Evolutionary conservation across 768 basidiomycete species (phyloP), one percentile per base, ranked within the genome.

Genomic region (Russula compacta): DNA sequence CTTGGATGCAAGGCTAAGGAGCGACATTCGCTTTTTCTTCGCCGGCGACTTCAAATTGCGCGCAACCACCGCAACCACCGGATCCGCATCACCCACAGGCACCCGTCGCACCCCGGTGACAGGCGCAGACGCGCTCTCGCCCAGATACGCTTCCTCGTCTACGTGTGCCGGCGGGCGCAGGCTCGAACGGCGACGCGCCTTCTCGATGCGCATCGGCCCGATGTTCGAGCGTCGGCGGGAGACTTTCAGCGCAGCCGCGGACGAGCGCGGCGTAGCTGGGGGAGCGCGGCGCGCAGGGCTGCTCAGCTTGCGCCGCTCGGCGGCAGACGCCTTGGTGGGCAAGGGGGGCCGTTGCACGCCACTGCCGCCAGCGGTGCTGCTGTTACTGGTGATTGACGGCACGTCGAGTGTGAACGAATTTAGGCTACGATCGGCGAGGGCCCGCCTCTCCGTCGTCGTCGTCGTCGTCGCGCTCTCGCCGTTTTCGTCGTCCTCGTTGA

Each of bases 171-270:
- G n/a, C 24, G 86, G 86, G 63, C 92, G 88, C 77, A 90, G 73
- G 68, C 91, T 93, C 42, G 90, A 91, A 59, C 90, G 79, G 60
- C 91, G 77, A 61, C 89, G 77, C 14, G 74, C 73, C 71, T 87
- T 89, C 71, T 92, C 91, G 61, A 75, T 78, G 39, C 91, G 83
- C 70, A 84, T 68, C n/a, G 86, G 81, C 5, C 90, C 91, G 59
- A 90, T 81, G 66, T 85, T 86, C 24, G 91, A 92, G 42, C 86
- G 80, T 61, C 87, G 77, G 47, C 85, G 77, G 1, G 71, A 66
- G 35, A 75, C 73, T 67, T 78, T 81, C 10, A 61, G 4, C 17
- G 36, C 44, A 1, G 50, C 51, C 3, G 59, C 52, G 7, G 61
- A 46, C 6, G 61, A 54, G 36, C 61, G 62, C 3, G 62, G 62